Evolutionary conservation across 179 eudicot genomes (phyloP).

Genomic region (Camellia oleifera): DNA sequence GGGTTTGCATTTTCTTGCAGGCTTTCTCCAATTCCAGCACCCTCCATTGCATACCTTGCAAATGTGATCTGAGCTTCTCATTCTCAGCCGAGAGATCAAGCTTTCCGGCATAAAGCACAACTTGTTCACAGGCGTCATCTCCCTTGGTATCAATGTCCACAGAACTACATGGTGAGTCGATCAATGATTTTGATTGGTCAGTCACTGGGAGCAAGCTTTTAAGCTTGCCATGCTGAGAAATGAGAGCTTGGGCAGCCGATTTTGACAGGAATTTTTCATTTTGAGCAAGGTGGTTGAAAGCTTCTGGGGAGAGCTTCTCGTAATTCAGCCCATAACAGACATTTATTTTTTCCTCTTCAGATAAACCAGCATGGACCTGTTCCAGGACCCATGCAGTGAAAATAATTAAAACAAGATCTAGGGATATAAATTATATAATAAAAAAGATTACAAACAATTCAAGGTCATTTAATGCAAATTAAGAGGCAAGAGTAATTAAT

Average conservation of each 20-base stretch:
- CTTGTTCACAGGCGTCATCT: slow-evolving; percentile 28
- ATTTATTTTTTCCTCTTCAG: slow-evolving; percentile 59
- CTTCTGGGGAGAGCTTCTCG: slow-evolving; percentile 67
- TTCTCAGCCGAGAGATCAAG: slow-evolving; percentile 43
- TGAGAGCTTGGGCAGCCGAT: slow-evolving; percentile 45
- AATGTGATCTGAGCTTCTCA: slow-evolving; percentile 55
- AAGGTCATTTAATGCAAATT: not conserved
- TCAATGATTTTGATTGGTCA: slow-evolving; percentile 18
- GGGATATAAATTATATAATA: not conserved
- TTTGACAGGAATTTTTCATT: slow-evolving; percentile 60
- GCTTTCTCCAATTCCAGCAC: slow-evolving; percentile 69
- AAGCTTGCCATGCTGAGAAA: slow-evolving; percentile 55
- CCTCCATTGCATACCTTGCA: slow-evolving; percentile 77
- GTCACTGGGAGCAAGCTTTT: slow-evolving; percentile 43
- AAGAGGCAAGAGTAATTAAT: slow-evolving; percentile 30
- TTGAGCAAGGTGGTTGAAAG: slow-evolving; percentile 45
- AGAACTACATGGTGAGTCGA: slow-evolving; percentile 26
- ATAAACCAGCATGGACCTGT: slow-evolving; percentile 60
- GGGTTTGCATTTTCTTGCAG: slow-evolving; percentile 70
- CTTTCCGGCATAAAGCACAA: slow-evolving; percentile 44
- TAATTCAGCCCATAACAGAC: slow-evolving; percentile 53
- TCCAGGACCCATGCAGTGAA: not conserved
- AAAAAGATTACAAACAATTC: not conserved
- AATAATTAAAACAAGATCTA: not conserved
- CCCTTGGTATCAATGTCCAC: slow-evolving; percentile 10